Base-by-base conservation (phyloP, 208 protist species). In the Wallacemonas sp. region DNA sequence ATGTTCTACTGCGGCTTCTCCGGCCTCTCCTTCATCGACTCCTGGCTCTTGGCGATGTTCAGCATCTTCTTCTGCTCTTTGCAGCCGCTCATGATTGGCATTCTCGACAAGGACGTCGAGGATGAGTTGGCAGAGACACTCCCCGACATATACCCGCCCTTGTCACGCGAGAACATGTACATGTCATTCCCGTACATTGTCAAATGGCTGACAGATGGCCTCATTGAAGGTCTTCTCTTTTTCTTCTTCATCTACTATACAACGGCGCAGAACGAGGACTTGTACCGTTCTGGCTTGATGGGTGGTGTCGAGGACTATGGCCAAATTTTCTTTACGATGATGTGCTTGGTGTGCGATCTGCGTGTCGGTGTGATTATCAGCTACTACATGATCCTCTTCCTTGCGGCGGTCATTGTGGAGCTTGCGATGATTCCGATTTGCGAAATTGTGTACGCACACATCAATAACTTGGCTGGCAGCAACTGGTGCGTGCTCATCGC, bases 31-130 rank as follows among this genome's bases (percentile, higher is more conserved):
- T 73, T 95, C 44, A 85, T 93, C 56, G 88, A 96, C 61, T 86
- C 82, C 24, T 97, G 91, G 91, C 61, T 95, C 45, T 55, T 95
- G 8, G 72, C 80, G 1, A 66, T 96, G 54, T 94, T 82, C 79
- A 95, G 88, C 62, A 70, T 93, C 33, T 72, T 94, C 42, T 94
- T 91, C 69, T 86, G 78, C 49, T 80, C 82, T 1, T 58, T 97
- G 59, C 85, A 86, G 53, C 92, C 92, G n/a, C 39, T 95, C 0
- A 55, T 89, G 53, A 77, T 90, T 27, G 89, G 88, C 36, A 84
- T 94, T 38, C 68, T 93, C 41, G 92, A 97, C 44, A 93, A 96
- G 67, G 92, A 97, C 70, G 77, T 96, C 31, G 72, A 83, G 30
- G 90, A 95, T 41, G 89, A 94, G 44, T 59, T 93, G 8, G 77